phyloP scores from a whole-genome alignment of 495 filamentous ascomycete species.

The Thermothielavioides terrestris region DNA sequence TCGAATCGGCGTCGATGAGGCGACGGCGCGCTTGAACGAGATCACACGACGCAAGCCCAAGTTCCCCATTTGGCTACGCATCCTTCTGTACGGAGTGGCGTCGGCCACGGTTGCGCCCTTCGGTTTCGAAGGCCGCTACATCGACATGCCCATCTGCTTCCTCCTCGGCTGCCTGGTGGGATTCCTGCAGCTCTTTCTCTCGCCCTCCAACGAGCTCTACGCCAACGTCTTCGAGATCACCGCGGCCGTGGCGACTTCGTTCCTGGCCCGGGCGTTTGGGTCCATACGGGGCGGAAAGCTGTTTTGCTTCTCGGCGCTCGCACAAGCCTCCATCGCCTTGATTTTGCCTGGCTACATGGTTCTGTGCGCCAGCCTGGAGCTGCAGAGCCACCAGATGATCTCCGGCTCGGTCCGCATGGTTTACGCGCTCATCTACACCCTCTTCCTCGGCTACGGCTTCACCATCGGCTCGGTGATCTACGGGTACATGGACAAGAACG shows the following conservation, averaged over 20 bases:
- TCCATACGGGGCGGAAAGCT: constrained; percentile 59
- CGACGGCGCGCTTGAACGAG: constrained; percentile 58
- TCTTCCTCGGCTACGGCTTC: constrained; percentile 95
- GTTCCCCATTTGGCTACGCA: constrained; percentile 60
- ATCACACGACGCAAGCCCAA: constrained; percentile 55
- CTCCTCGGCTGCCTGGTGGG: constrained; percentile 77
- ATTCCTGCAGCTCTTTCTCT: constrained; percentile 68
- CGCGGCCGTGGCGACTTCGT: constrained; percentile 80
- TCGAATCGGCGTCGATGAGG: constrained; percentile 75
- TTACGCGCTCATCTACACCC: constrained; percentile 89
- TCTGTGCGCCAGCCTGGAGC: constrained; percentile 72
- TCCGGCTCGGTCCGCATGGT: constrained; percentile 92
- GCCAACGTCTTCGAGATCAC: constrained; percentile 89
- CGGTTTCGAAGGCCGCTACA: constrained; percentile 75
- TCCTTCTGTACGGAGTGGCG: constrained; percentile 77
- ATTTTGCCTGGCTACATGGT: constrained; percentile 72
- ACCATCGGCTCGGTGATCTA: constrained; percentile 89
- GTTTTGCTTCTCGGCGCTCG: constrained; percentile 90
- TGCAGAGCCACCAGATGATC: constrained; percentile 78
- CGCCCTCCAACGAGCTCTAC: constrained; percentile 70
- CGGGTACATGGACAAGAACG: constrained; percentile 67
- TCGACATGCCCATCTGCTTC: constrained; percentile 85
- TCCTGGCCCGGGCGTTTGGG: constrained; percentile 79
- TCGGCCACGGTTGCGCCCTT: constrained; percentile 77
- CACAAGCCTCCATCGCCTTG: constrained; percentile 83